phyloP scores from a whole-genome alignment of 192 early-diverging fungal species.

The Coemansia sp. region DNA sequence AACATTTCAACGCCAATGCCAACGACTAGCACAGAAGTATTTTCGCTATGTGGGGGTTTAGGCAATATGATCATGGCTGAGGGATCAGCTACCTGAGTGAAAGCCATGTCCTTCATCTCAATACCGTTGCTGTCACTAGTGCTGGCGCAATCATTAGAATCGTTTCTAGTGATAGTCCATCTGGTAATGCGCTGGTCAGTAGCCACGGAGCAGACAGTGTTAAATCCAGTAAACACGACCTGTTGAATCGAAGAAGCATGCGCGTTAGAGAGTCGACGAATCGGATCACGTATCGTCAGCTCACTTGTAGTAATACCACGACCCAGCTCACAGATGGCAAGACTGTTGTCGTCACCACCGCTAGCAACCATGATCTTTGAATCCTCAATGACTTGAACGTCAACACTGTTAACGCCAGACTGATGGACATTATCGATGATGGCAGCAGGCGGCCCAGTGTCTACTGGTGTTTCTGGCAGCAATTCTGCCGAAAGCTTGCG shows the following conservation, averaged over 20 bases:
- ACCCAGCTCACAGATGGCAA: constrained; percentile 31
- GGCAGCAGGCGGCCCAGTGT: constrained; percentile 25
- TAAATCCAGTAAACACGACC: neutral
- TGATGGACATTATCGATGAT: constrained; percentile 52
- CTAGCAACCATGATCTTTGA: constrained; percentile 48
- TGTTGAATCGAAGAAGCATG: constrained; percentile 76
- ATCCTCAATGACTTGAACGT: constrained; percentile 19
- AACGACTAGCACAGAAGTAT: neutral
- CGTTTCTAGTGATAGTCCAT: constrained; percentile 39
- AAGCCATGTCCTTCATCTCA: constrained; percentile 33
- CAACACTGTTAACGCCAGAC: constrained; percentile 76
- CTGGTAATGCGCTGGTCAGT: constrained; percentile 69
- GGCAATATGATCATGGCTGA: constrained; percentile 54
- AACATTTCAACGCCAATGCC: constrained; percentile 64
- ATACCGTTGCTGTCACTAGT: neutral
- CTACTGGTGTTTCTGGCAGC: neutral
- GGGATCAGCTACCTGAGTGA: constrained; percentile 66
- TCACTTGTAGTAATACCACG: neutral
- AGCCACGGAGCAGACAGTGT: constrained; percentile 40
- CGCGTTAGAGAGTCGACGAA: constrained; percentile 34
- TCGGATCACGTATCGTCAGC: neutral
- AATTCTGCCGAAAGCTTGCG: no score
- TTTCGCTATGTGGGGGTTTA: neutral
- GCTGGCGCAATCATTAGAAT: neutral
- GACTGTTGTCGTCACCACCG: constrained; percentile 78